Evolutionary conservation across 1,284 basidiomycete species (phyloP), one percentile per base, ranked within the genome.

Genomic region (Neolentinus lepideus): DNA sequence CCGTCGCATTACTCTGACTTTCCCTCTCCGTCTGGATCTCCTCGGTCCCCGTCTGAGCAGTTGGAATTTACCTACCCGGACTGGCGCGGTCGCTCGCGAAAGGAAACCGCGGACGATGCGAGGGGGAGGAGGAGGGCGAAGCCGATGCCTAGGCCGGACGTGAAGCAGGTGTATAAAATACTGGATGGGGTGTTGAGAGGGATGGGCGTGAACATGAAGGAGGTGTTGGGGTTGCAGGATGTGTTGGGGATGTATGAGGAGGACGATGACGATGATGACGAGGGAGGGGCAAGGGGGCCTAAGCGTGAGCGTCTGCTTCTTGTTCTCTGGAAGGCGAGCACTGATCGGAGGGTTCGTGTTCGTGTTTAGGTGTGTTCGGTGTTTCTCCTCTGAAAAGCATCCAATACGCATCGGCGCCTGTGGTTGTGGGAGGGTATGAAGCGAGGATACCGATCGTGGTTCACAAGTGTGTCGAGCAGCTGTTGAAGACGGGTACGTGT

Each of bases 391-490:
- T 72, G 3, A 71, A 78, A 29, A 73, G 76, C 2, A 66, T 75
- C 1, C 62, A 72, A 22, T 75, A 77, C 54, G 76, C 79, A 0
- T 77, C 79, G 3, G 71, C 71, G 1, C 65, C 67, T 3, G 71
- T 78, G 19, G 64, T 77, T 19, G 64, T 85, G 4, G 77, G 75
- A 9, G 80, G 80, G n/a, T 73, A 73, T 51, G 72, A 76, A 56
- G 78, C 81, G 57, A 65, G 78, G 57, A 64, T 86, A 2, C 84
- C 84, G 0, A 71, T 77, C 35, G 72, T 84, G 1, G 77, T 81
- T 19, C 76, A 80, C 24, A 71, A 75, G 2, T 83, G 79, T 58
- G 67, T 85, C 16, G 81, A 85, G 56, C 81, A 85, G 63, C 64
- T 86, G 12, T 84, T 81, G 61, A 73, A 78, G 25, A 19, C 59